phyloP scores from a whole-genome alignment of 2,329 filamentous ascomycete species.

The Lachnellula subtilissima region DNA sequence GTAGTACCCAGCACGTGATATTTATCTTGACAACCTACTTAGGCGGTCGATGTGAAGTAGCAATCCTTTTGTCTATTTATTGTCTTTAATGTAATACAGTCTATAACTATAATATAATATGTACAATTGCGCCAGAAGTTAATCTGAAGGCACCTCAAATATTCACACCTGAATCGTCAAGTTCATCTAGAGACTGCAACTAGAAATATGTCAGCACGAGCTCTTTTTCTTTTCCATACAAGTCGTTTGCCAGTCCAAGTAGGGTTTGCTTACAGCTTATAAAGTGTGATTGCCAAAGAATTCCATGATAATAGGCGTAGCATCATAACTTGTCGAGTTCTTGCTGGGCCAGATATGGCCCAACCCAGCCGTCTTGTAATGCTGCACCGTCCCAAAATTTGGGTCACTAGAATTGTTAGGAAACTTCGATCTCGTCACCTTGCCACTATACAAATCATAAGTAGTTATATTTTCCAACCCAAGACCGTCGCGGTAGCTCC shows the following conservation, averaged over 20 bases:
- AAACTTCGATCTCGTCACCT: constrained; percentile 16
- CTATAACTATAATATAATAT: too few species aligned
- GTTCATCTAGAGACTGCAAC: too few species aligned
- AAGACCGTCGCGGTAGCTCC: constrained; percentile 34
- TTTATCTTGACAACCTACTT: too few species aligned
- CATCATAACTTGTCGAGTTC: constrained; percentile 32
- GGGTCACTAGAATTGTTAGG: constrained; percentile 30
- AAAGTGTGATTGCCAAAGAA: constrained; percentile 34
- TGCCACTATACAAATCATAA: neutral
- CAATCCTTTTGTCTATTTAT: too few species aligned
- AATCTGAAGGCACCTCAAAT: too few species aligned
- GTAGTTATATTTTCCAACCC: constrained; percentile 6
- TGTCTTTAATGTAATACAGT: too few species aligned
- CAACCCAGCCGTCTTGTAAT: constrained; percentile 30
- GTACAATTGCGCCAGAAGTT: too few species aligned
- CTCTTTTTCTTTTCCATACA: too few species aligned
- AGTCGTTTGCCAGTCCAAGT: neutral
- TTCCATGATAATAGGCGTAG: constrained; percentile 36
- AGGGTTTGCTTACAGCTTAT: neutral
- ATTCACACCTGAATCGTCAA: too few species aligned
- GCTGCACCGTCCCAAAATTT: constrained; percentile 29
- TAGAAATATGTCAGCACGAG: too few species aligned
- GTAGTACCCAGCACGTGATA: too few species aligned
- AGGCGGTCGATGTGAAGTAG: too few species aligned
- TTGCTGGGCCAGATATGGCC: constrained; percentile 39